phyloP scores from a whole-genome alignment of 768 basidiomycete genomes.

The Suillus brevipes region DNA sequence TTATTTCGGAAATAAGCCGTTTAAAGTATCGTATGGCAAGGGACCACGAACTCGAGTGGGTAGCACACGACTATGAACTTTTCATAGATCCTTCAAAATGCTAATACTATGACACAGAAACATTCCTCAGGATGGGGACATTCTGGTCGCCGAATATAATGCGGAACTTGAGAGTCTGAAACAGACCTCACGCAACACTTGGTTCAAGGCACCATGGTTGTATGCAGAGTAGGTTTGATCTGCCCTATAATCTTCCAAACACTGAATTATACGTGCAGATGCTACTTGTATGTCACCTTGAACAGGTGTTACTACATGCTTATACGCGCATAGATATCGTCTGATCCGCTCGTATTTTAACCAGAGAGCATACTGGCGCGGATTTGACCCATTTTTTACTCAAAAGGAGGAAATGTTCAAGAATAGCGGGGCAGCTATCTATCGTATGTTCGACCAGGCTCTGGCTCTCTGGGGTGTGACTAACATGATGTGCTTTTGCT shows the following conservation, averaged over 20 bases:
- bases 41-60: constrained; percentile 69
- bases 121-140: constrained; percentile 75
- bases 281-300: constrained; percentile 59
- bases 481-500: background rate
- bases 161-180: constrained; percentile 57
- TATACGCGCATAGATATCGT: constrained; percentile 62
- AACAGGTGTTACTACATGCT: constrained; percentile 6
- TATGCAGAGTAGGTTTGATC: constrained; percentile 77
- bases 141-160: constrained; percentile 76
- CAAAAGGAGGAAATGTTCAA: constrained; percentile 84
- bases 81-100: background rate
- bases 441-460: constrained; percentile 50
- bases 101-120: constrained; percentile 40
- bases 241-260: constrained; percentile 2
- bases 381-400: constrained; percentile 78
- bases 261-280: constrained; percentile 41
- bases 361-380: constrained; percentile 65
- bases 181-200: constrained; percentile 56
- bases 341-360: constrained; percentile 73
- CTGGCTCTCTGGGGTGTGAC: background rate
- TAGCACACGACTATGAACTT: constrained; percentile 5
- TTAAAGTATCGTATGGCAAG: constrained; percentile 90
- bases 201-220: constrained; percentile 96
- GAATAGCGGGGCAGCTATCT: constrained; percentile 73
- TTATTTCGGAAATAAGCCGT: constrained; percentile 72